A percentile compares a stretch with the other conserved stretches of the same genome.
Evolutionary conservation across 2,329 filamentous ascomycete genomes (phyloP).

Genomic region (Oidium heveae): DNA sequence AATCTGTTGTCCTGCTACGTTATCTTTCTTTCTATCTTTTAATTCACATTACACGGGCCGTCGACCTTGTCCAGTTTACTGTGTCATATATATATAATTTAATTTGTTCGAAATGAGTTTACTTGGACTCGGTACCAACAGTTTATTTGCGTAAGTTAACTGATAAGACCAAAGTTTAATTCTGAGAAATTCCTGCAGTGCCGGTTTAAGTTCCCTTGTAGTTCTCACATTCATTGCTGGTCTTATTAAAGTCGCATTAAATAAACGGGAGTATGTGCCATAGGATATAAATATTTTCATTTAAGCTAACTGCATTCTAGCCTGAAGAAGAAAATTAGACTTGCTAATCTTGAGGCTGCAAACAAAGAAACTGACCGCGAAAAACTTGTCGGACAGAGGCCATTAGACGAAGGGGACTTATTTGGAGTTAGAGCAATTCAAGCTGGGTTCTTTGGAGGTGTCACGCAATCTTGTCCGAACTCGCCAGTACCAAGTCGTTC

Average conservation of each 20-base stretch:
- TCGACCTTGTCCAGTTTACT: too few species aligned
- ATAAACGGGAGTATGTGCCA: conserved; percentile 7
- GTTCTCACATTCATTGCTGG: conserved; percentile 6
- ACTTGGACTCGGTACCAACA: neutral
- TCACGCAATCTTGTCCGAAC: conserved; percentile 8
- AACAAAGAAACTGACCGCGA: conserved; percentile 4
- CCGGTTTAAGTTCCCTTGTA: conserved; percentile 5
- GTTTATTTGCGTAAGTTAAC: neutral
- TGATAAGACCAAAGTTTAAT: neutral
- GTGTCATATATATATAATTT: neutral
- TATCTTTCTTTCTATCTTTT: too few species aligned
- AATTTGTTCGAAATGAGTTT: neutral
- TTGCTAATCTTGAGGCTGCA: conserved; percentile 5
- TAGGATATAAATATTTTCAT: neutral
- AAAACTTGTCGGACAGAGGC: conserved; percentile 5
- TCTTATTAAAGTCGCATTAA: conserved; percentile 6
- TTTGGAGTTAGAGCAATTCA: conserved; percentile 9
- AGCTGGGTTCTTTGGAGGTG: conserved; percentile 9
- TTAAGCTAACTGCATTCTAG: conserved; percentile 2
- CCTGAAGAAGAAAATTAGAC: conserved; percentile 5
- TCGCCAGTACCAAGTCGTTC: conserved; percentile 5
- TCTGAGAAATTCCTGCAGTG: neutral
- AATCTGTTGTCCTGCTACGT: too few species aligned
- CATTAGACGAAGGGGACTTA: conserved; percentile 8
- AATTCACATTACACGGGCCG: too few species aligned